Percentiles rank a stretch among this genome's conserved stretches.
These are phyloP conservation scores for Starmerella potacharoeniae DNA, from an alignment of 805 yeast species.

Conservation along the genomic window DNA sequence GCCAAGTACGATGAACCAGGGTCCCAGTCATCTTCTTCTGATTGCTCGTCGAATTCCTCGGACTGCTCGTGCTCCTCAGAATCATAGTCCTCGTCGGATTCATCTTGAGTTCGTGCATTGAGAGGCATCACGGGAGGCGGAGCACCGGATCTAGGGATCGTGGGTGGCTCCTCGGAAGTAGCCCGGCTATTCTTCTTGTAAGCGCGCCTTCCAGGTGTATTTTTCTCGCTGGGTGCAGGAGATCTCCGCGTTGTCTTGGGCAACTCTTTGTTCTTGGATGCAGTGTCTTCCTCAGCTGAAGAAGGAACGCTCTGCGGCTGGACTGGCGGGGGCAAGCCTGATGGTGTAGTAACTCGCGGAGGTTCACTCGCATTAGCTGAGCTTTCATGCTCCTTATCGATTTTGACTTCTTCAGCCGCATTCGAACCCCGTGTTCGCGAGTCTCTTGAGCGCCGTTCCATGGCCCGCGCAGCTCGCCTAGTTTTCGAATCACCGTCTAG, in stretches of 20 bases:
- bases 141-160: background rate
- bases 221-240: background rate
- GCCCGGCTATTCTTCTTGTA: background rate
- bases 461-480: background rate
- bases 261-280: background rate
- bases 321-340: background rate
- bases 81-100: background rate
- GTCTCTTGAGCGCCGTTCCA: background rate
- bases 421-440: background rate
- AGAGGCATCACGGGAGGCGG: slow-evolving; percentile 13
- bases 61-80: background rate
- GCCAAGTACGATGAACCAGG: background rate
- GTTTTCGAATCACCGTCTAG: background rate
- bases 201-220: background rate
- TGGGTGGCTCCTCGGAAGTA: background rate
- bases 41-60: background rate
- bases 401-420: background rate
- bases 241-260: background rate
- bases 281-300: background rate
- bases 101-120: background rate
- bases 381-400: no score
- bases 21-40: background rate
- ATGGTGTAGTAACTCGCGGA: no score
- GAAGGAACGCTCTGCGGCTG: background rate
- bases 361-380: no score